phyloP scores from a whole-genome alignment of 1,139 yeast genomes.

The Kodamaea arcana region DNA sequence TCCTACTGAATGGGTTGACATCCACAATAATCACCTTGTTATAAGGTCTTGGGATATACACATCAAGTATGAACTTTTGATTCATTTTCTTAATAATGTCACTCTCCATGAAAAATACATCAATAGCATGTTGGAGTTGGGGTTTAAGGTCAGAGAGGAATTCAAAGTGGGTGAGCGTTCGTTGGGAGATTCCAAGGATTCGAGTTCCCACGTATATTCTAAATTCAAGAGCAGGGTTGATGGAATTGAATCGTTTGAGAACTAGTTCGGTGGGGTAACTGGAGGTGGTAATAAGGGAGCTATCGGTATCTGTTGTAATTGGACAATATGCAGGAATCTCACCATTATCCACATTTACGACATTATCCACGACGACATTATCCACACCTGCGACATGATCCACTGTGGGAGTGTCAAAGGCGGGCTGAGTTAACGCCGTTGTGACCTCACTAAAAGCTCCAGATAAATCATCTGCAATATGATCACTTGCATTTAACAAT shows the following conservation, averaged over 20 bases:
- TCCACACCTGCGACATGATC: constrained; percentile 80
- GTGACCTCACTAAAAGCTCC: constrained; percentile 57
- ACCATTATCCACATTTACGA: constrained; percentile 12
- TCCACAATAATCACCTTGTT: constrained; percentile 67
- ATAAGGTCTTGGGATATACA: constrained; percentile 76
- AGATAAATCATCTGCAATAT: constrained; percentile 77
- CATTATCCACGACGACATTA: constrained; percentile 29
- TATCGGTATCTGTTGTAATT: background rate
- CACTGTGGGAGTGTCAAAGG: background rate
- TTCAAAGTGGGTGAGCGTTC: constrained; percentile 80
- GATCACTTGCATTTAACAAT: constrained; percentile 80
- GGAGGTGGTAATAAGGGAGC: background rate
- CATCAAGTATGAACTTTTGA: constrained; percentile 63
- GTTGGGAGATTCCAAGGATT: constrained; percentile 73
- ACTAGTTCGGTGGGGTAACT: constrained; percentile 75
- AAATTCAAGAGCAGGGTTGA: constrained; percentile 89
- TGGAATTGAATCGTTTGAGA: constrained; percentile 71
- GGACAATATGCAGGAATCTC: constrained; percentile 4
- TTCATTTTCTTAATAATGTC: constrained; percentile 34
- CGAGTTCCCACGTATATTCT: constrained; percentile 70
- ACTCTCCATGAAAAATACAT: constrained; percentile 36
- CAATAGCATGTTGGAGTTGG: constrained; percentile 45
- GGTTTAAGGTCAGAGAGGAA: constrained; percentile 51
- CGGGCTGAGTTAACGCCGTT: constrained; percentile 9
- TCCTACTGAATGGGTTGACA: constrained; percentile 77